Conservation (phyloP, 2,329 filamentous ascomycete species). For the Penicillium janthinellum region DNA sequence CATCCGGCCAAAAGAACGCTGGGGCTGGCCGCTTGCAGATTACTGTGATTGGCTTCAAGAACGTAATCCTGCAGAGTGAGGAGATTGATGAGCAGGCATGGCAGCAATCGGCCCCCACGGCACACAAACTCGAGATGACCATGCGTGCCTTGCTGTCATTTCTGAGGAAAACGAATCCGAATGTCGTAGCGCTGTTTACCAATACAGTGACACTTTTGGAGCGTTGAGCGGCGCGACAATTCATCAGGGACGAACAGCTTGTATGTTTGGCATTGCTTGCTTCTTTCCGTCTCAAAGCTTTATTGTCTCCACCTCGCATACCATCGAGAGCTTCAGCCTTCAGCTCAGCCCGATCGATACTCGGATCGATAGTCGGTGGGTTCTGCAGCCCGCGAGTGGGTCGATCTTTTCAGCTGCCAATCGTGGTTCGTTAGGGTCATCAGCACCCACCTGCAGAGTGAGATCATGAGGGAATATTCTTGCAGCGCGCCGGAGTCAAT, state of each 20-base stretch:
- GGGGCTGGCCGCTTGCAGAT: neutral
- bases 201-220: no score
- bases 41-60: neutral
- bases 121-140: neutral
- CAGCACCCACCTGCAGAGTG: slow-evolving; percentile 2
- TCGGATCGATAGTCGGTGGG: slow-evolving; percentile 4
- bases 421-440: slow-evolving; percentile 16
- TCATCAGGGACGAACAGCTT: neutral
- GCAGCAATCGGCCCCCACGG: neutral
- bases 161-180: no score
- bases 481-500: no score
- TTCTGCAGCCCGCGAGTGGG: slow-evolving; percentile 7
- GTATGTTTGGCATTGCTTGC: neutral
- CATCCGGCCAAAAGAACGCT: neutral
- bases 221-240: no score
- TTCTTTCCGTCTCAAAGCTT: neutral
- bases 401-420: slow-evolving; percentile 22
- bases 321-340: no score
- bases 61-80: neutral
- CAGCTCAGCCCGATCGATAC: slow-evolving; percentile 3
- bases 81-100: neutral
- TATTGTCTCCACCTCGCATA: no score
- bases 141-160: neutral
- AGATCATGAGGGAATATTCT: slow-evolving; percentile 2
- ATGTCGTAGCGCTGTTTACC: no score